Percentiles rank a stretch among this genome's conserved stretches.
phyloP scores from a whole-genome alignment of 805 yeast species.

The Ogataea ramenticola region DNA sequence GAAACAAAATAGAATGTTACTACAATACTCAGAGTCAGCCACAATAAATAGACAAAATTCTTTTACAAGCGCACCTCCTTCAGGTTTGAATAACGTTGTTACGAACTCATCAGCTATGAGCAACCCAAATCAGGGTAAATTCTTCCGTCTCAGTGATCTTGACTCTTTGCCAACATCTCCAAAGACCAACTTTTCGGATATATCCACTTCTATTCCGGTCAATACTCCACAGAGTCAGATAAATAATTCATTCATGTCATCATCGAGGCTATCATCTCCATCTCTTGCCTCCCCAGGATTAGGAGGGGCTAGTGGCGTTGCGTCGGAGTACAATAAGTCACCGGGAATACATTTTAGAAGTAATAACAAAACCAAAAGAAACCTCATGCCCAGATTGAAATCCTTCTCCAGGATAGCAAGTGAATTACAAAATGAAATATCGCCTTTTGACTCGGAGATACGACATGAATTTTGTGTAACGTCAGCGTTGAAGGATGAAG shows the following conservation, averaged over 20 bases:
- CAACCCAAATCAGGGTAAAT: not conserved
- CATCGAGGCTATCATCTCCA: not conserved
- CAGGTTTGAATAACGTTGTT: not conserved
- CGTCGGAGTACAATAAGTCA: not conserved
- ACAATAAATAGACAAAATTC: not conserved
- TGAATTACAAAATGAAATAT: constrained; percentile 26
- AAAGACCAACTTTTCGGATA: not conserved
- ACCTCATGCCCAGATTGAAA: constrained; percentile 26
- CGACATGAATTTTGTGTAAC: constrained; percentile 28
- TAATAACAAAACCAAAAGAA: constrained; percentile 14
- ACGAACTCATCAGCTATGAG: not conserved
- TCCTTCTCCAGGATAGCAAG: constrained; percentile 27
- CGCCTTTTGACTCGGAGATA: constrained; percentile 29
- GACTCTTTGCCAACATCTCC: not conserved
- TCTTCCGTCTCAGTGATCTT: not conserved
- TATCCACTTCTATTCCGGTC: not conserved
- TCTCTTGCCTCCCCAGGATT: not conserved
- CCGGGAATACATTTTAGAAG: not conserved
- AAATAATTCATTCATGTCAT: not conserved
- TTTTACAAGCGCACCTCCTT: not conserved
- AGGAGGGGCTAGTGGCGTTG: no score
- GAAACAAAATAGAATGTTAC: not conserved
- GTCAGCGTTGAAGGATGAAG: constrained; percentile 23
- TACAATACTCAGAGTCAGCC: not conserved
- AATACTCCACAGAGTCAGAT: not conserved